These are phyloP conservation scores for Bimuria novae-zelandiae DNA, from an alignment of 2,329 filamentous ascomycete species.

Conservation along the genomic window DNA sequence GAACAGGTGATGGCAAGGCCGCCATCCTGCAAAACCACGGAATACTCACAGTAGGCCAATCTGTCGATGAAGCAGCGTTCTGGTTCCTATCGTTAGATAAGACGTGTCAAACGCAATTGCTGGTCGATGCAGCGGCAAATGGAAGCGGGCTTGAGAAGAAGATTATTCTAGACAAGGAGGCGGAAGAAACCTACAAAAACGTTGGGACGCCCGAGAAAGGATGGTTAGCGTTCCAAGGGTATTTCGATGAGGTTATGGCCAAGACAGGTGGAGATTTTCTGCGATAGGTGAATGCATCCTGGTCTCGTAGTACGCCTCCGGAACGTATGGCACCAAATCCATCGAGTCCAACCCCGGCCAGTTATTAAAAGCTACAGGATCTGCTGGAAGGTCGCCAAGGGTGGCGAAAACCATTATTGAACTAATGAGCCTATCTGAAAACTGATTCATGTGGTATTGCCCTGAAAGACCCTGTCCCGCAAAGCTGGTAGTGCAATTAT, in stretches of 20 bases:
- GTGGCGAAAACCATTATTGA: too few relatives aligned
- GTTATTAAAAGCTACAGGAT: too few relatives aligned
- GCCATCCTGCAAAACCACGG: conserved; percentile 48
- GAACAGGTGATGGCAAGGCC: conserved; percentile 38
- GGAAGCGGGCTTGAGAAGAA: conserved; percentile 48
- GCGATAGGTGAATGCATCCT: conserved; percentile 37
- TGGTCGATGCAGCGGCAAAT: conserved; percentile 48
- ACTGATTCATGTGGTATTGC: too few relatives aligned
- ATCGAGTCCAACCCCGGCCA: too few relatives aligned
- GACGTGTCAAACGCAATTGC: conserved; percentile 52
- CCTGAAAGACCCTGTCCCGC: too few relatives aligned
- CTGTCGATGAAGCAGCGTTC: conserved; percentile 52
- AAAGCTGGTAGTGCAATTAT: too few relatives aligned
- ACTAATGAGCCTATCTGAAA: too few relatives aligned
- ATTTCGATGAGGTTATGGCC: conserved; percentile 59
- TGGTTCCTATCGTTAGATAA: conserved; percentile 54
- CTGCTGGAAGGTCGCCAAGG: too few relatives aligned
- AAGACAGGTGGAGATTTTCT: conserved; percentile 58
- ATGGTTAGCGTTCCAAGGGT: conserved; percentile 59
- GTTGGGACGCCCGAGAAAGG: conserved; percentile 57
- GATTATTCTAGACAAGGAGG: conserved; percentile 48
- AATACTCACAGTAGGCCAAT: conserved; percentile 44
- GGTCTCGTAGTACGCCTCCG: too few relatives aligned
- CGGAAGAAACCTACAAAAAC: conserved; percentile 45
- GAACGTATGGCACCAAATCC: too few relatives aligned